Evolutionary conservation across 495 filamentous ascomycete species (phyloP).

Genomic region (Talaromyces stipitatus): DNA sequence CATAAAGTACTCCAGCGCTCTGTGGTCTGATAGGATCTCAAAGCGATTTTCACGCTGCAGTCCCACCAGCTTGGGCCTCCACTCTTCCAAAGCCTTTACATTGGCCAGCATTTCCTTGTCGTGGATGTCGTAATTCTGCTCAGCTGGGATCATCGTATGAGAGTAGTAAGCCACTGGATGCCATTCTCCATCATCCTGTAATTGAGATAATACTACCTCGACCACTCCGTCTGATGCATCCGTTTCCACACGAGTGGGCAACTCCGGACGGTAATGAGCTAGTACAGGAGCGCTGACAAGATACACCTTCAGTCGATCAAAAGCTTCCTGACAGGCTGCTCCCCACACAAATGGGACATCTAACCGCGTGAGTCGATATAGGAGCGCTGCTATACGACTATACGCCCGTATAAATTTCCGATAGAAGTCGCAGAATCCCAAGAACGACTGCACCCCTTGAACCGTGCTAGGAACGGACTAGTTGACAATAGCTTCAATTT

Average conservation of each 20-base stretch:
- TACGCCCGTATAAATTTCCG: constrained; percentile 19
- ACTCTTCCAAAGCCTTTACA: constrained; percentile 18
- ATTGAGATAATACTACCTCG: constrained; percentile 10
- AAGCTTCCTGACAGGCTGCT: constrained; percentile 53
- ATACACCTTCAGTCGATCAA: constrained; percentile 35
- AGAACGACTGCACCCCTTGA: constrained; percentile 15
- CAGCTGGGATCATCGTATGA: constrained; percentile 13
- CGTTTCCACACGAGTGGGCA: constrained; percentile 10
- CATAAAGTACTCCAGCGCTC: constrained; percentile 21
- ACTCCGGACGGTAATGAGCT: constrained; percentile 4
- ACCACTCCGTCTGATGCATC: constrained; percentile 12
- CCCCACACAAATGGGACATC: constrained; percentile 17
- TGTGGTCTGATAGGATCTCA: constrained; percentile 12
- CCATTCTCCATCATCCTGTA: not conserved
- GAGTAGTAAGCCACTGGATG: constrained; percentile 16
- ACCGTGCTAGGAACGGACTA: constrained; percentile 13
- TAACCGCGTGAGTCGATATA: constrained; percentile 10
- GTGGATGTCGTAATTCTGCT: constrained; percentile 28
- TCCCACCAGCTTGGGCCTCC: constrained; percentile 14
- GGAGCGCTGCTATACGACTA: constrained; percentile 8
- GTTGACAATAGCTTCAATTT: constrained; percentile 15
- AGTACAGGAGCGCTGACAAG: constrained; percentile 8
- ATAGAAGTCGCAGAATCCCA: constrained; percentile 32
- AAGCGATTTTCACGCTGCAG: constrained; percentile 9
- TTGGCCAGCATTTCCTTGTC: constrained; percentile 22